These are phyloP conservation scores for Boletus edulis DNA, from an alignment of 768 basidiomycete genomes.

Conservation along the genomic window DNA sequence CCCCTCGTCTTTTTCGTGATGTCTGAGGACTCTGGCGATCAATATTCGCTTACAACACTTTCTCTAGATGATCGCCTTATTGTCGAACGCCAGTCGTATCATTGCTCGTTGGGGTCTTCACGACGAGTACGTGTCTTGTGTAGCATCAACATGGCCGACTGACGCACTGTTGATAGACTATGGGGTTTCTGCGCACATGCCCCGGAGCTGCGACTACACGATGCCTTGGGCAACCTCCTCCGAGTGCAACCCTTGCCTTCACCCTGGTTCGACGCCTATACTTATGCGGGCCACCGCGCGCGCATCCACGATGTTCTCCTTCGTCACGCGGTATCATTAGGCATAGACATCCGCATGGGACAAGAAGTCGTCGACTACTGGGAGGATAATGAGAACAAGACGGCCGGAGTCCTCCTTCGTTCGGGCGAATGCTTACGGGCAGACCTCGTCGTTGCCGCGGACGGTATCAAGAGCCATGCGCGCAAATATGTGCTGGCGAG, in stretches of 20 bases:
- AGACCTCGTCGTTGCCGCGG: constrained; percentile 30
- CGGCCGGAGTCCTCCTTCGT: constrained; percentile 15
- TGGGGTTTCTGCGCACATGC: constrained; percentile 19
- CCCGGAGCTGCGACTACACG: constrained; percentile 10
- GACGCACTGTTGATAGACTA: constrained; percentile 5
- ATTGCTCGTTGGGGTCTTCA: constrained; percentile 30
- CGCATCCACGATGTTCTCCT: constrained; percentile 22
- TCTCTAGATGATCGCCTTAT: constrained; percentile 20
- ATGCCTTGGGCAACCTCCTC: constrained; percentile 23
- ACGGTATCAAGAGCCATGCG: constrained; percentile 26
- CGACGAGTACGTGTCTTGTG: constrained; percentile 13
- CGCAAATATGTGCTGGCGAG: constrained; percentile 21
- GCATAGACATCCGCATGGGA: constrained; percentile 22
- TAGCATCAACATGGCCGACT: background rate
- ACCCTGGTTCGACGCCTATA: constrained; percentile 13
- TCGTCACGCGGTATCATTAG: constrained; percentile 22
- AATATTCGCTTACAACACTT: background rate
- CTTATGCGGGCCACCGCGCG: constrained; percentile 25
- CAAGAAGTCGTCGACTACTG: constrained; percentile 23
- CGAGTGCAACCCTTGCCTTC: constrained; percentile 13
- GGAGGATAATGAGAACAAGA: constrained; percentile 5
- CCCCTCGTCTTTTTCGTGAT: too few relatives aligned
- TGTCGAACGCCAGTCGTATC: constrained; percentile 26
- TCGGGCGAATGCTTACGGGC: constrained; percentile 15
- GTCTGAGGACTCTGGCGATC: background rate